Base-by-base conservation (phyloP, 208 protist species). In the Blechomonas ayalai region DNA sequence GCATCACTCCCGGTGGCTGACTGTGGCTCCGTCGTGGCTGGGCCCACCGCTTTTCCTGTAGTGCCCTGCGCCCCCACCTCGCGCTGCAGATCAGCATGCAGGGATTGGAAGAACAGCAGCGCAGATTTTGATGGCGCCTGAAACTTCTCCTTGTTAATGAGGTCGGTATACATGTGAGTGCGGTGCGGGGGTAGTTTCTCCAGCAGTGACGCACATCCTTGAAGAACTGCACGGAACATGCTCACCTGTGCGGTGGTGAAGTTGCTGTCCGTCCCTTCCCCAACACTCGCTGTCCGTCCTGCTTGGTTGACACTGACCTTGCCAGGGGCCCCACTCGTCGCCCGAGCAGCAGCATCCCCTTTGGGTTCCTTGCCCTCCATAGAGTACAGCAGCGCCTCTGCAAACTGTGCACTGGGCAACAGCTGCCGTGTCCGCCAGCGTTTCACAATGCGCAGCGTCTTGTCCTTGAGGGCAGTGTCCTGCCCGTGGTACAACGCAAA, bases 351-450 rank as follows among this genome's bases (percentile, higher is more conserved):
- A 9, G 10, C 29, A 15, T 18, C 27, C 12, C 47, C 43, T 25
- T 34, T 28, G 12, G 12, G 20, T 28, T 47, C 38, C 7, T 52
- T 47, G 41, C 58, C 48, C 33, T 58, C 71, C 22, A 81, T 72
- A 9, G 59, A 31, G 2, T 12, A 32, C n/a, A 77, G 7, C 26
- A 82, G 36, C 5, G 52, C 26, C 13, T 40, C 43, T 2, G 45
- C 16, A n/a, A n/a, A n/a, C n/a, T n/a, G n/a, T n/a, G n/a, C n/a
- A n/a, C n/a, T n/a, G n/a, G n/a, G n/a, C 15, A 91, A 25, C 1
- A 68, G 51, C 37, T 55, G 41, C 8, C 71, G 73, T 33, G 50
- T 43, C 32, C 57, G 53, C 82, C 82, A 91, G 18, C 82, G 77
- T 25, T 55, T 48, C 36, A 83, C 59, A 12, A 75, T 28, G 0